A percentile compares a stretch with the other conserved stretches of the same genome.
Evolutionary conservation across 2,329 filamentous ascomycete species (phyloP).

Genomic region (Colletotrichum melonis): DNA sequence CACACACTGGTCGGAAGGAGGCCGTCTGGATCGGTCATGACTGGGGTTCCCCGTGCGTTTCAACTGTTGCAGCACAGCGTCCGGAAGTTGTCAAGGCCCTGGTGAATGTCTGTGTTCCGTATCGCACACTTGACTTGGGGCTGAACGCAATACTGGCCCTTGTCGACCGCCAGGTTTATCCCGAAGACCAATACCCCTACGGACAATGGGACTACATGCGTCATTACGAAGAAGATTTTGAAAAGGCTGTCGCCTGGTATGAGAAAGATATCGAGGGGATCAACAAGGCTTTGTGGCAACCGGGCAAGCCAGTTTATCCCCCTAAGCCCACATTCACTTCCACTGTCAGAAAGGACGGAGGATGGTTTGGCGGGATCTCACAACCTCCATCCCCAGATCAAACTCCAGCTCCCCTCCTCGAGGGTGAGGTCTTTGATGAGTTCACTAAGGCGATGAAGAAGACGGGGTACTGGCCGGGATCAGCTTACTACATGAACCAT

Average conservation of each 20-base stretch:
- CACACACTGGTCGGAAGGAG: slow-evolving; percentile 43
- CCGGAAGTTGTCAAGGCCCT: slow-evolving; percentile 38
- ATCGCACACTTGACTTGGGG: slow-evolving; percentile 53
- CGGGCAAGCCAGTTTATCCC: not conserved
- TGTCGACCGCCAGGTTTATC: slow-evolving; percentile 57
- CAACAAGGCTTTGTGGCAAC: slow-evolving; percentile 31
- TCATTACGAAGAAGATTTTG: slow-evolving; percentile 42
- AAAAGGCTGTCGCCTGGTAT: slow-evolving; percentile 37
- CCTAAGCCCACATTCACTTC: slow-evolving; percentile 24
- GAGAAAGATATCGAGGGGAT: slow-evolving; percentile 35
- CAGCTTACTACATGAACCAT: slow-evolving; percentile 53
- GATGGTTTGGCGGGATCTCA: slow-evolving; percentile 35
- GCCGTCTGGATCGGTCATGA: slow-evolving; percentile 62
- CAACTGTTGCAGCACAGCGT: slow-evolving; percentile 42
- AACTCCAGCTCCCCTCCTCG: not conserved
- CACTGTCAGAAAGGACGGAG: slow-evolving; percentile 28
- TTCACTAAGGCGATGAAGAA: slow-evolving; percentile 91
- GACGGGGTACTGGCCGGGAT: slow-evolving; percentile 73
- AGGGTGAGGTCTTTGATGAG: slow-evolving; percentile 69
- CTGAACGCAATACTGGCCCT: slow-evolving; percentile 46
- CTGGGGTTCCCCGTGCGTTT: slow-evolving; percentile 48
- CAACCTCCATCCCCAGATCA: slow-evolving; percentile 16
- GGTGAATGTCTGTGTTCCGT: slow-evolving; percentile 50
- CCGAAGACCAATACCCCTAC: slow-evolving; percentile 51
- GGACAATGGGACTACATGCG: slow-evolving; percentile 46